Conservation (phyloP, 176 grass and related monocot species). For the Paspalum notatum region DNA sequence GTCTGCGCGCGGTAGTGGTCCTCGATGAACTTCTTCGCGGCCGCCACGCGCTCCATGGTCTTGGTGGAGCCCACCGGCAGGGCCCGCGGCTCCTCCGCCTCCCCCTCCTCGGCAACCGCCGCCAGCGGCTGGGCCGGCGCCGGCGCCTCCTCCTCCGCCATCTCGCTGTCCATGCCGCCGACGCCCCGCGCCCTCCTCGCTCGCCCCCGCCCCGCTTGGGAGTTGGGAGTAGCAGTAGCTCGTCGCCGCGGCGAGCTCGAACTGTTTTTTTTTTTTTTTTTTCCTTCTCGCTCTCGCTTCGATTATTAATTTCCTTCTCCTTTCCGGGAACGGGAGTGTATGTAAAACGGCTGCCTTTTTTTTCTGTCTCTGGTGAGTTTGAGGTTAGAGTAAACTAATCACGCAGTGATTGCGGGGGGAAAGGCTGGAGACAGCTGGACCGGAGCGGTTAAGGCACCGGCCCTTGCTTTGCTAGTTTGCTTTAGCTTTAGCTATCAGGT, state of each 20-base stretch:
- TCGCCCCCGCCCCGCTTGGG: no score
- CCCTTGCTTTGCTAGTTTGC: no score
- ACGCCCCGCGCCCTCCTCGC: constrained; percentile 18
- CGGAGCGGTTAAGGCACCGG: neutral
- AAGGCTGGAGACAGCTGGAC: neutral
- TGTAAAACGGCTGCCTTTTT: neutral
- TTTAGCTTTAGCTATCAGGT: no score
- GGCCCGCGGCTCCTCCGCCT: constrained; percentile 13
- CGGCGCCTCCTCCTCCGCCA: neutral
- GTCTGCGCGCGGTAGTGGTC: constrained; percentile 72
- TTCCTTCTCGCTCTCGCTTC: neutral
- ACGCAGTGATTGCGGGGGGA: neutral
- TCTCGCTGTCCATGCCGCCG: constrained; percentile 41
- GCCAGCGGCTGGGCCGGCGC: constrained; percentile 4
- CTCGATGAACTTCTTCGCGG: constrained; percentile 91
- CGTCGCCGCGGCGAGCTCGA: constrained; percentile 28
- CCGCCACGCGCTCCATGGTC: constrained; percentile 82
- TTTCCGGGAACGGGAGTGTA: neutral
- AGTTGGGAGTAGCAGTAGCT: no score
- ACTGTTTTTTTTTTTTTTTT: neutral
- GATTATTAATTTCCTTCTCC: neutral
- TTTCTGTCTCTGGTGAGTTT: neutral
- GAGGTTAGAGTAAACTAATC: neutral
- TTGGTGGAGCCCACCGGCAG: constrained; percentile 54
- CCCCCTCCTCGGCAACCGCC: constrained; percentile 27